Evolutionary conservation across 2,329 filamentous ascomycete genomes (phyloP), one percentile per base, ranked within the genome.

Genomic region (Gremmenia infestans): DNA sequence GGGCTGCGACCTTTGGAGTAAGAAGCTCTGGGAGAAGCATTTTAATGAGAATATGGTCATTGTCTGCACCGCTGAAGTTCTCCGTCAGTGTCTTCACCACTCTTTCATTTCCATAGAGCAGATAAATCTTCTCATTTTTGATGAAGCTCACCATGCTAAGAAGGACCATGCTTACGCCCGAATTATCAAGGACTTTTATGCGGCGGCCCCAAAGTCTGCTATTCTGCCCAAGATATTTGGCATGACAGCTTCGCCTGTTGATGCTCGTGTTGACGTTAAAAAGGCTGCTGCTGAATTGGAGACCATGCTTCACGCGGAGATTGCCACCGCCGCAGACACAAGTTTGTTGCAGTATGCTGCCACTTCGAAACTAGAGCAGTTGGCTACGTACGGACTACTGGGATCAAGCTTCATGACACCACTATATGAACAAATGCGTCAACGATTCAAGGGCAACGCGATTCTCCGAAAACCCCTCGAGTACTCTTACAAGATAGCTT

Each of bases 61-160:
- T 60, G 91, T 97, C 5, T 97, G 91, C 73, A 97, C 94, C 0
- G 92, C 92, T 0, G 91, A 94, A 64, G 87, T 97, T 3, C 78
- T 97, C 4, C 80, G 88, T 37, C 83, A 89, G 59, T 91, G 88
- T 63, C 79, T 99, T 2, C 81, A 86, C 60, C 87, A 88, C 65
- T 87, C 88, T 0, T 95, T 91, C 71, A 81, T 97, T 57, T 81
- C 72, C 9, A 96, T 99, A 75, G 76, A 82, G 17, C 83, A 88
- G 63, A 91, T 97, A 70, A 97, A 93, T 66, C 80, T 99, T 1
- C 77, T 99, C 39, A 85, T 97, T 57, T 96, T 99, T 62, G 94
- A 99, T 66, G 94, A 99, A 72, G 94, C 92, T 5, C 94, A 99
- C 66, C 94, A 97, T 67, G 85, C 93, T 0, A 99, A 99, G 73